Conservation (phyloP, 768 basidiomycete species). For the Phylloporus arenicola region DNA sequence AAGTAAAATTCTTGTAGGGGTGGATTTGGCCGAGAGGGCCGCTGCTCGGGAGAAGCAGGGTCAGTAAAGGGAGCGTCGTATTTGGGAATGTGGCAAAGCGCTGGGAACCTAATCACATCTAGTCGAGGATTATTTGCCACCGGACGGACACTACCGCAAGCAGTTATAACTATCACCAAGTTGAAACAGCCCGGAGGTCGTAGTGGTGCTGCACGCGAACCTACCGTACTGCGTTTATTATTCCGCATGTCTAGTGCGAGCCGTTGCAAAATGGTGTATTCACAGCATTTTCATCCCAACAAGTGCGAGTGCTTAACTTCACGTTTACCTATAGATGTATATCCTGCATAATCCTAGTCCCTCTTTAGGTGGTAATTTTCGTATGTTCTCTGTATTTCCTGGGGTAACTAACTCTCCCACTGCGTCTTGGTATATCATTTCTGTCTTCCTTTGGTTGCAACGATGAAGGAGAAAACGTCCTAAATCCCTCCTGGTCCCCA, state of each 20-base stretch:
- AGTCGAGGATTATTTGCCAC: constrained; percentile 8
- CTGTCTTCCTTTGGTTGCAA: no score
- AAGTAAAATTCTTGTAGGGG: constrained; percentile 87
- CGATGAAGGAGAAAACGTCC: no score
- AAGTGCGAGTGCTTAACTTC: constrained; percentile 1
- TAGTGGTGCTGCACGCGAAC: constrained; percentile 5
- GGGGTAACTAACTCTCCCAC: background rate
- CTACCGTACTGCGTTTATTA: constrained; percentile 7
- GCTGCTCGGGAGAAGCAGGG: constrained; percentile 43
- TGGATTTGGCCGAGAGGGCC: constrained; percentile 83
- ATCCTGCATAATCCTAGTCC: constrained; percentile 11
- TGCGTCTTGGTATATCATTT: background rate
- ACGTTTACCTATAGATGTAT: constrained; percentile 10
- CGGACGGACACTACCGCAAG: constrained; percentile 5
- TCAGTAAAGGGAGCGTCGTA: constrained; percentile 3
- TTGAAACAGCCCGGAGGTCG: background rate
- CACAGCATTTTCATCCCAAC: background rate
- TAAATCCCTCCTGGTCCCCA: no score
- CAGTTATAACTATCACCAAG: constrained; percentile 11
- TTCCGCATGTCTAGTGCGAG: constrained; percentile 2
- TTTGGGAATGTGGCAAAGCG: background rate
- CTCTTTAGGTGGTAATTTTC: background rate
- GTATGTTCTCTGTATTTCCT: background rate
- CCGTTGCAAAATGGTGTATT: constrained; percentile 14
- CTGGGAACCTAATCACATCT: constrained; percentile 9